Evolutionary conservation across 2,329 filamentous ascomycete genomes (phyloP).

Genomic region (Pyrenophora tritici-repentis): DNA sequence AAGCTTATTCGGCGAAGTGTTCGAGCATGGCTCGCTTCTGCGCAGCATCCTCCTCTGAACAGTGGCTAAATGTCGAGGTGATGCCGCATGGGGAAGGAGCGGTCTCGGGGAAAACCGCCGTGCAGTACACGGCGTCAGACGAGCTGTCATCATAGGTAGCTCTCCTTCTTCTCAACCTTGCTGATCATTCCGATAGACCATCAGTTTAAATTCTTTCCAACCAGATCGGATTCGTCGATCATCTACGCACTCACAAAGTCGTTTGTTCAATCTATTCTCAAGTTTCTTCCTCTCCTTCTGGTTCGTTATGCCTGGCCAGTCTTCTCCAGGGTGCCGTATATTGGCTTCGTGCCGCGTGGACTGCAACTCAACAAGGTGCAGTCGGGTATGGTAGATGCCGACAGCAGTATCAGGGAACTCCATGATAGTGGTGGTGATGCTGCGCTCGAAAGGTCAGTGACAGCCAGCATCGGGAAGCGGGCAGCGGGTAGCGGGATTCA

Average conservation of each 20-base stretch:
- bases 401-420: too few relatives aligned
- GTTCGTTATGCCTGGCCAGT: slow-evolving; percentile 26
- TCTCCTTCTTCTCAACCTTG: too few relatives aligned
- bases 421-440: too few relatives aligned
- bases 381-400: not conserved
- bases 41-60: not conserved
- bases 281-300: slow-evolving; percentile 21
- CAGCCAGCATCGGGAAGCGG: too few relatives aligned
- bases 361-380: not conserved
- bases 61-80: not conserved
- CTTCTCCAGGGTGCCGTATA: slow-evolving; percentile 11
- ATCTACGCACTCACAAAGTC: slow-evolving; percentile 7
- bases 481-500: too few relatives aligned
- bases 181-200: too few relatives aligned
- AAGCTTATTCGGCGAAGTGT: slow-evolving; percentile 24
- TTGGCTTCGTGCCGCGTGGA: not conserved
- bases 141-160: too few relatives aligned
- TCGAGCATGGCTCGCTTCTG: slow-evolving; percentile 7
- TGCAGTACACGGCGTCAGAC: too few relatives aligned
- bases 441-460: too few relatives aligned
- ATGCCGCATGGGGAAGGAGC: not conserved
- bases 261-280: slow-evolving; percentile 28
- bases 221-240: not conserved
- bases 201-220: not conserved
- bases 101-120: too few relatives aligned